Percentiles rank a stretch among this genome's conserved stretches.
Conservation (phyloP, 1,284 basidiomycete species). For the Cryptococcus wingfieldii region DNA sequence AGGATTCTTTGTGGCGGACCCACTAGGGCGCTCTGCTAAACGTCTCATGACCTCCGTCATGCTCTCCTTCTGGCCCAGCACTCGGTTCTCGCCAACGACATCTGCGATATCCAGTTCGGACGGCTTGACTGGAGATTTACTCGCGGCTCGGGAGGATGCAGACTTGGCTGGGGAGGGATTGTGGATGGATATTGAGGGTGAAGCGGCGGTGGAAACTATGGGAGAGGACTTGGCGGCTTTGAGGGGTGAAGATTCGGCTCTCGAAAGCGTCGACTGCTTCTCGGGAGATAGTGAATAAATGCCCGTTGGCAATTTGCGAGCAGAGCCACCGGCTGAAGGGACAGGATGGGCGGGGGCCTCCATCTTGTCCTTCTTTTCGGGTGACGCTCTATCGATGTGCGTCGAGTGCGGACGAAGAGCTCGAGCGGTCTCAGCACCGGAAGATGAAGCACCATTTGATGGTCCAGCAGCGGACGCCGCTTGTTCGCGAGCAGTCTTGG, state of each 20-base stretch:
- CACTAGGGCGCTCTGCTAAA: slow-evolving; percentile 21
- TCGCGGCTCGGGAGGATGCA: background rate
- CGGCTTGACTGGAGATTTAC: background rate
- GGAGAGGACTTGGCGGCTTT: background rate
- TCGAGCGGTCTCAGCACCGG: background rate
- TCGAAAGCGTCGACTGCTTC: background rate
- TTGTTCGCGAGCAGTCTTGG: no score
- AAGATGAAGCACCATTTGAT: no score
- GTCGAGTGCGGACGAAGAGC: background rate
- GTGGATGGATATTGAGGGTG: background rate
- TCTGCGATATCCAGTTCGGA: slow-evolving; percentile 1
- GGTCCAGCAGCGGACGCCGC: no score
- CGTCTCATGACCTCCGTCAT: slow-evolving; percentile 28
- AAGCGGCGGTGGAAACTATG: background rate
- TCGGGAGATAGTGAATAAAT: background rate
- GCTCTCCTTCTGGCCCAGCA: slow-evolving; percentile 4
- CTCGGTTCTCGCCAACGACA: slow-evolving; percentile 4
- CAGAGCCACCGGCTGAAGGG: background rate
- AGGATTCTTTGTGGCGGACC: background rate
- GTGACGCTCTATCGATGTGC: background rate
- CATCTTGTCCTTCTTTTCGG: background rate
- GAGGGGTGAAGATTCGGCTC: background rate
- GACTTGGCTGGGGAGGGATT: background rate
- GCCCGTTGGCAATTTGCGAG: background rate
- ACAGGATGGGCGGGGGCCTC: background rate